Evolutionary conservation across 352 stramenopile species (phyloP).

Genomic region (Sclerospora graminicola): DNA sequence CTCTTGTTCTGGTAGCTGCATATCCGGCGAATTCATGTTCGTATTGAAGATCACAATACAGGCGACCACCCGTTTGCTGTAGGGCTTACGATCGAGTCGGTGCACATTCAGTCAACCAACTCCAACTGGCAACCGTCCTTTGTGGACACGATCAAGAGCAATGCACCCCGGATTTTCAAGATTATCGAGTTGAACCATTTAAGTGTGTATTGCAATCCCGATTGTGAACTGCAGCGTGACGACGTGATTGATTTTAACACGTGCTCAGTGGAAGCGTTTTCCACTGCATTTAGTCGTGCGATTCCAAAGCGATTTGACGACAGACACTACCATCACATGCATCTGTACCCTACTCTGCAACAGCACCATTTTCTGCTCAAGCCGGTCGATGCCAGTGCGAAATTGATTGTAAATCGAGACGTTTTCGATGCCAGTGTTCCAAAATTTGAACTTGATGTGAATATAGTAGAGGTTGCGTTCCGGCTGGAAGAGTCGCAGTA

Average conservation of each 20-base stretch:
- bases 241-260: slow-evolving; percentile 46
- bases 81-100: slow-evolving; percentile 75
- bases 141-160: slow-evolving; percentile 65
- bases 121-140: slow-evolving; percentile 82
- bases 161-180: slow-evolving; percentile 84
- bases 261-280: slow-evolving; percentile 74
- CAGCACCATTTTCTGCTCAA: slow-evolving; percentile 83
- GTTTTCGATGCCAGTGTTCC: slow-evolving; percentile 61
- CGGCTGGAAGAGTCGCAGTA: slow-evolving; percentile 83
- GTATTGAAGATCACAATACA: slow-evolving; percentile 61
- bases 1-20: slow-evolving; percentile 38
- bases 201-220: slow-evolving; percentile 77
- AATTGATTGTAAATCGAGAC: slow-evolving; percentile 77
- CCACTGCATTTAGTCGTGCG: slow-evolving; percentile 54
- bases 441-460: slow-evolving; percentile 78
- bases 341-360: slow-evolving; percentile 61
- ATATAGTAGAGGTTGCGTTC: slow-evolving; percentile 64
- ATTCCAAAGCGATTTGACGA: slow-evolving; percentile 83
- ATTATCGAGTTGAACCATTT: slow-evolving; percentile 83
- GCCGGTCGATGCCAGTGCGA: slow-evolving; percentile 67
- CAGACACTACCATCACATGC: slow-evolving; percentile 41
- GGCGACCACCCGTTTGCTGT: slow-evolving; percentile 77
- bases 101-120: slow-evolving; percentile 81
- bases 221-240: slow-evolving; percentile 56
- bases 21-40: slow-evolving; percentile 78